Evolutionary conservation across 176 grass and related monocot genomes (phyloP).

Genomic region (Carex myosuroides): DNA sequence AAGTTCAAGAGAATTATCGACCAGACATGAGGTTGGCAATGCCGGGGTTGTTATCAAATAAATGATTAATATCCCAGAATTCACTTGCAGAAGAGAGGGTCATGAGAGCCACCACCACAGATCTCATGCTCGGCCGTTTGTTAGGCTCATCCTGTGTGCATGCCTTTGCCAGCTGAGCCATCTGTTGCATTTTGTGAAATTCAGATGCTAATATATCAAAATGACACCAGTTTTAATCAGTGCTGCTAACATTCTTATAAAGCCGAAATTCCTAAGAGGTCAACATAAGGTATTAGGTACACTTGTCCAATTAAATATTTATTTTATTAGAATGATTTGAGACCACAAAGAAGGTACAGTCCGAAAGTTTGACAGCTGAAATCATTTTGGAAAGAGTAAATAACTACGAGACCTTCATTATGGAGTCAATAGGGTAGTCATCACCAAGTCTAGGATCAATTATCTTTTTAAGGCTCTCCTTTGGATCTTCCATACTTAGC

Average conservation of each 20-base stretch:
- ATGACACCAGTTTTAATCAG: background rate
- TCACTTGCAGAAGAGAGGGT: slow-evolving; percentile 65
- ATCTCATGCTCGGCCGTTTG: slow-evolving; percentile 62
- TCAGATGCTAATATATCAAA: background rate
- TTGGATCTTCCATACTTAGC: slow-evolving; percentile 40
- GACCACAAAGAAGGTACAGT: background rate
- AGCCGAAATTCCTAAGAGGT: background rate
- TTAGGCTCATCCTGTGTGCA: slow-evolving; percentile 81
- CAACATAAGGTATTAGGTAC: background rate
- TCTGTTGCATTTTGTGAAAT: slow-evolving; percentile 26
- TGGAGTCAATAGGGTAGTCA: slow-evolving; percentile 50
- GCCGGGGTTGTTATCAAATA: slow-evolving; percentile 50
- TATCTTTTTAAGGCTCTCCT: slow-evolving; percentile 43
- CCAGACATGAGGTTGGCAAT: slow-evolving; percentile 64
- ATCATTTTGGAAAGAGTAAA: background rate
- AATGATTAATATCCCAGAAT: slow-evolving; percentile 53
- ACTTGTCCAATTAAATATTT: background rate
- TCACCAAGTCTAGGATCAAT: slow-evolving; percentile 63
- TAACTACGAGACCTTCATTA: slow-evolving; percentile 42
- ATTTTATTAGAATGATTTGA: background rate
- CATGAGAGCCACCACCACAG: slow-evolving; percentile 75
- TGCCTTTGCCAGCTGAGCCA: slow-evolving; percentile 60
- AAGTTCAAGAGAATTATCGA: slow-evolving; percentile 28
- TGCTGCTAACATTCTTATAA: background rate
- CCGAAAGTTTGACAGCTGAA: background rate